These are phyloP conservation scores for Rhodotorula paludigena DNA, from an alignment of 768 basidiomycete genomes.

Conservation along the genomic window DNA sequence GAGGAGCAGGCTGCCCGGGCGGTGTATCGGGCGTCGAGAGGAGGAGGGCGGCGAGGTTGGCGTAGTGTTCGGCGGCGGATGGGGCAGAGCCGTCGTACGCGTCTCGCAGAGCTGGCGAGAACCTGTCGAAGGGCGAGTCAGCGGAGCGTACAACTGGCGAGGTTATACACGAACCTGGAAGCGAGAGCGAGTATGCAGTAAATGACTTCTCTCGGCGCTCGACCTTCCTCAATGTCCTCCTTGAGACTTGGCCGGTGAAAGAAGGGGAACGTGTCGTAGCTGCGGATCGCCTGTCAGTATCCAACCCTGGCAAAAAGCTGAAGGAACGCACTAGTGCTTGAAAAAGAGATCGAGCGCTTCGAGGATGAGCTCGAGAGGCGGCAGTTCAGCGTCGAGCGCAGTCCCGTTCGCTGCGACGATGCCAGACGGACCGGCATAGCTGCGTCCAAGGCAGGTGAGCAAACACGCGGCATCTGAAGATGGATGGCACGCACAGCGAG, in stretches of 20 bases:
- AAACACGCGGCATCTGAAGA: background rate
- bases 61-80: conserved; percentile 33
- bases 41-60: conserved; percentile 27
- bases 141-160: background rate
- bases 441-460: background rate
- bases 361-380: conserved; percentile 4
- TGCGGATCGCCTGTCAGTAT: background rate
- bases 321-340: conserved; percentile 21
- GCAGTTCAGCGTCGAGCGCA: conserved; percentile 18
- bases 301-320: background rate
- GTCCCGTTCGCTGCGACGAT: conserved; percentile 2
- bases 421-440: conserved; percentile 8
- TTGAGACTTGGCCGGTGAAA: conserved; percentile 23
- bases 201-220: conserved; percentile 29
- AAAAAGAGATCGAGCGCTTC: conserved; percentile 24
- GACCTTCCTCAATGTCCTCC: conserved; percentile 7
- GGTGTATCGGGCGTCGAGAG: conserved; percentile 21
- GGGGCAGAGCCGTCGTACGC: conserved; percentile 17
- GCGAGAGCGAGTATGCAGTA: conserved; percentile 36
- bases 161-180: background rate
- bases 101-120: conserved; percentile 24
- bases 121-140: conserved; percentile 21
- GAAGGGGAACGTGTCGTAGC: conserved; percentile 37
- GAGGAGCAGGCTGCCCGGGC: background rate
- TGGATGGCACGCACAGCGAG: conserved; percentile 1